These are phyloP conservation scores for Thelonectria blattea DNA, from an alignment of 2,329 filamentous ascomycete species.

Conservation along the genomic window DNA sequence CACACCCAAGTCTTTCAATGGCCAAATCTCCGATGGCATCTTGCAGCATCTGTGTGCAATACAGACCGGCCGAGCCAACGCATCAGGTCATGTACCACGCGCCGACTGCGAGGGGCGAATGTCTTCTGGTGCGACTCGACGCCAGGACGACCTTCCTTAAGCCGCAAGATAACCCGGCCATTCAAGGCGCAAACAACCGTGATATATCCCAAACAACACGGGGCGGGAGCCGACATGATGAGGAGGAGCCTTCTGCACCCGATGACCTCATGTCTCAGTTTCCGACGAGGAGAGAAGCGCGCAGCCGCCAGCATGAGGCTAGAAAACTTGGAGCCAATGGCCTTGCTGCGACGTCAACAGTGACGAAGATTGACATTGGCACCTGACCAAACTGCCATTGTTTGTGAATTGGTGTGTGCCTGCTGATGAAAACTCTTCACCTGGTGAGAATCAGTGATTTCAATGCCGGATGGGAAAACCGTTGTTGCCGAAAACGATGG, in stretches of 20 bases:
- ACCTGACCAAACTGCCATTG: not conserved
- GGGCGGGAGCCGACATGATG: not conserved
- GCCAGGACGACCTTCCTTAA: constrained; percentile 2
- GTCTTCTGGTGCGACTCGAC: not conserved
- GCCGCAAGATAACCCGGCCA: not conserved
- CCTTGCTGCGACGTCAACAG: not conserved
- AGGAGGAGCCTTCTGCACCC: not conserved
- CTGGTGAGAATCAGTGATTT: not conserved
- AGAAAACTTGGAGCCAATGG: not conserved
- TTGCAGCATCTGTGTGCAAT: constrained; percentile 25
- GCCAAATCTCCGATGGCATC: constrained; percentile 14
- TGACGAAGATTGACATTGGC: not conserved
- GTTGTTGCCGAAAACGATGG: not conserved
- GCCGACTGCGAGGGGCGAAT: not conserved
- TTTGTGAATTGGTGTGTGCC: constrained; percentile 3
- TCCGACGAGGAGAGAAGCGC: not conserved
- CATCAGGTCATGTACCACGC: constrained; percentile 1
- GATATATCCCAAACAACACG: not conserved
- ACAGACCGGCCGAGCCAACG: not conserved
- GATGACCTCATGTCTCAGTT: not conserved
- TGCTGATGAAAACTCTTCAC: constrained; percentile 17
- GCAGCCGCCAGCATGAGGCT: not conserved
- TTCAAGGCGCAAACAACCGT: not conserved
- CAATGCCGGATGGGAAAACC: not conserved
- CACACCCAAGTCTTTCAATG: not conserved